A percentile compares a stretch with the other conserved stretches of the same genome.
Evolutionary conservation across 257 asterid genomes (phyloP).

Genomic region (Cinchona pubescens): DNA sequence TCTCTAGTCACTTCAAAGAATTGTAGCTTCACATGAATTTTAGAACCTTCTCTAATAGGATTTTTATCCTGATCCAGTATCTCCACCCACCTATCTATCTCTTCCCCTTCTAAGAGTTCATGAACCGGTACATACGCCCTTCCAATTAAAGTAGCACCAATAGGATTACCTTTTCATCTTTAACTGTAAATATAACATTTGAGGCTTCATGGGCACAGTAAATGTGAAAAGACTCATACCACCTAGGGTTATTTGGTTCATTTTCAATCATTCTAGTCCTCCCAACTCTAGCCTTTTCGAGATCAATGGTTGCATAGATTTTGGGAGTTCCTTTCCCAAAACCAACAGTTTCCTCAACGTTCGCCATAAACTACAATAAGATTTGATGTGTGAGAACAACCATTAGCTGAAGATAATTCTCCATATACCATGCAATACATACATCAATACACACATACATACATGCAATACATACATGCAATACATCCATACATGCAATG

Average conservation of each 20-base stretch:
- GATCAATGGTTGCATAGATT: constrained; percentile 74
- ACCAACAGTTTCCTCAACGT: constrained; percentile 77
- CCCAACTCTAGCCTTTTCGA: constrained; percentile 89
- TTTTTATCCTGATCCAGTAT: constrained; percentile 66
- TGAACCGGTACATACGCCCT: constrained; percentile 76
- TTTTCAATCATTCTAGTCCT: constrained; percentile 63
- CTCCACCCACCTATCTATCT: constrained; percentile 78
- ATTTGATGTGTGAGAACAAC: constrained; percentile 18
- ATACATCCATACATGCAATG: no score
- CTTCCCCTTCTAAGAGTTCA: constrained; percentile 82
- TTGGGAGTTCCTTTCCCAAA: constrained; percentile 73
- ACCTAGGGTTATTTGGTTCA: constrained; percentile 70
- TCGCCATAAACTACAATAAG: constrained; percentile 48
- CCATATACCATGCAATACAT: background rate
- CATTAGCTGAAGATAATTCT: background rate
- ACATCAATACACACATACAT: no score
- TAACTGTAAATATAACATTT: constrained; percentile 71
- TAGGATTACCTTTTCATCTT: constrained; percentile 82
- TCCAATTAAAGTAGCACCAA: constrained; percentile 90
- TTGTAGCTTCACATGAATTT: constrained; percentile 79
- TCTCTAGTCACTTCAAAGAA: constrained; percentile 59
- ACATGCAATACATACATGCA: no score
- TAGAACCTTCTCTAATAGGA: constrained; percentile 67
- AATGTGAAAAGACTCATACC: constrained; percentile 82
- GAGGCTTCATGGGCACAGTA: constrained; percentile 85